phyloP scores from a whole-genome alignment of 2,329 filamentous ascomycete species.

The Bipolaris cookei region DNA sequence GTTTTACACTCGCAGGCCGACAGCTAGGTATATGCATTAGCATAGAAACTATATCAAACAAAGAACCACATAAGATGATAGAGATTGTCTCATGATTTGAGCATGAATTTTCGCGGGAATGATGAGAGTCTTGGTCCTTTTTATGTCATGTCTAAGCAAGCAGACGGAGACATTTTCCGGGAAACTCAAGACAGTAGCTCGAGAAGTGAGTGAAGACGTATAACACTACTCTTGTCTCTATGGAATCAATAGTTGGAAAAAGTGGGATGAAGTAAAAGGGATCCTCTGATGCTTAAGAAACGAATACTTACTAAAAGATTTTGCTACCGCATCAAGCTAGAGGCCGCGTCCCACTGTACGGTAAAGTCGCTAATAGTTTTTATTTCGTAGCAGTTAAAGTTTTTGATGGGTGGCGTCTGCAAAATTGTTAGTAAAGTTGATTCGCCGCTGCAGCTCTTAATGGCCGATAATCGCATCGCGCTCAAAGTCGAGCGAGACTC shows the following conservation, averaged over 20 bases:
- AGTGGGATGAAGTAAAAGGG: background rate
- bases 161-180: background rate
- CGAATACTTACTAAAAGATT: conserved; percentile 13
- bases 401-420: background rate
- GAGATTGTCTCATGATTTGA: background rate
- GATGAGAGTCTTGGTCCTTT: background rate
- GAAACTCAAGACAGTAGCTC: background rate
- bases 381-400: background rate
- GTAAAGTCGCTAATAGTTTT: background rate
- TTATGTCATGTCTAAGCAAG: background rate
- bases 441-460: conserved; percentile 3
- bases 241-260: background rate
- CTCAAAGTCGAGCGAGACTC: conserved; percentile 5
- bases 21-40: conserved; percentile 19
- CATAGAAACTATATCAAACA: background rate
- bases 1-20: conserved; percentile 19
- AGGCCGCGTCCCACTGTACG: background rate
- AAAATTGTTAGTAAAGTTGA: conserved; percentile 11
- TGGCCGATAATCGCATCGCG: conserved; percentile 14
- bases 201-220: background rate
- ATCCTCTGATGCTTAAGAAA: background rate
- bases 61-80: background rate
- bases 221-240: background rate
- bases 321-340: conserved; percentile 24
- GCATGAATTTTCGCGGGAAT: background rate